Percentiles rank a stretch among this genome's conserved stretches.
These are phyloP conservation scores for Endocarpon pusillum DNA, from an alignment of 495 filamentous ascomycete genomes.

Conservation along the genomic window DNA sequence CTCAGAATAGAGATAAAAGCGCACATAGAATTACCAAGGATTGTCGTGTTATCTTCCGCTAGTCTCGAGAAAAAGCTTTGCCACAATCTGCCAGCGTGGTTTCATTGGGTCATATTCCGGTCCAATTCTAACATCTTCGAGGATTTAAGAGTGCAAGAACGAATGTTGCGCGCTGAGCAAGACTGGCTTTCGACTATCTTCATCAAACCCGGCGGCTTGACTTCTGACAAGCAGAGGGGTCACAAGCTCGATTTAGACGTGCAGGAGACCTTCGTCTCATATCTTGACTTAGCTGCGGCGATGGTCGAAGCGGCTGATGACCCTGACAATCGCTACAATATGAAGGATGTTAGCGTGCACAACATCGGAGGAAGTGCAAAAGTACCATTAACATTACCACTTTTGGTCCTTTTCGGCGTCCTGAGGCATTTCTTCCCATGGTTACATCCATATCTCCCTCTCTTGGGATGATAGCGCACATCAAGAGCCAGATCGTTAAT, in stretches of 20 bases:
- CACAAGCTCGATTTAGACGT: conserved; percentile 21
- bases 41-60: conserved; percentile 24
- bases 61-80: conserved; percentile 18
- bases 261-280: conserved; percentile 19
- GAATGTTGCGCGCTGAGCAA: conserved; percentile 18
- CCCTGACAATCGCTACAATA: conserved; percentile 16
- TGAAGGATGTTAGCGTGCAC: conserved; percentile 21
- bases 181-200: conserved; percentile 22
- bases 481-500: too few species aligned
- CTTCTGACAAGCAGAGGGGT: conserved; percentile 17
- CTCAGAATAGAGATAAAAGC: conserved; percentile 3
- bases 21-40: conserved; percentile 11
- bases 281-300: conserved; percentile 26
- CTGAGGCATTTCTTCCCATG: conserved; percentile 21
- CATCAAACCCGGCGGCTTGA: conserved; percentile 26
- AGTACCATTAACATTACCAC: conserved; percentile 10
- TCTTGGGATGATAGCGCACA: too few species aligned
- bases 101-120: conserved; percentile 12
- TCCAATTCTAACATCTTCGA: conserved; percentile 18
- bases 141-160: conserved; percentile 21
- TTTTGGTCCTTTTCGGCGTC: conserved; percentile 9
- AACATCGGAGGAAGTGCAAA: conserved; percentile 8
- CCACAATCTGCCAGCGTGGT: conserved; percentile 10
- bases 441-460: conserved; percentile 17
- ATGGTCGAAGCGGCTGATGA: conserved; percentile 31